Percentiles rank a stretch among this genome's conserved stretches.
These are phyloP conservation scores for Cordyceps tenuipes DNA, from an alignment of 2,329 filamentous ascomycete species.

Conservation along the genomic window DNA sequence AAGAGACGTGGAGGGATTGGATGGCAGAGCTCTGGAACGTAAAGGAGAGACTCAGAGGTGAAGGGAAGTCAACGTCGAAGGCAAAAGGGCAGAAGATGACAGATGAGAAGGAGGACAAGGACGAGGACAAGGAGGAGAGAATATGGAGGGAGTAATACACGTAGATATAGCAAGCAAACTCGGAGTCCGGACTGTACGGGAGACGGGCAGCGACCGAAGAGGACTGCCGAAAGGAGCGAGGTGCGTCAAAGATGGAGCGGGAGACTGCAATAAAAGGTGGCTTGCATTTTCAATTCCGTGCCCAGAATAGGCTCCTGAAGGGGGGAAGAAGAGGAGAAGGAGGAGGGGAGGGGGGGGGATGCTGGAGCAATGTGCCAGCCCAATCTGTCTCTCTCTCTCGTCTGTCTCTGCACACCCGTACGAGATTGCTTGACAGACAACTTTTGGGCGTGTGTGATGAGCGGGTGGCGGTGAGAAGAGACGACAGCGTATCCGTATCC, in stretches of 20 bases:
- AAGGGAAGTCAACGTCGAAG: neutral
- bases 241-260: neutral
- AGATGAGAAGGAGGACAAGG: neutral
- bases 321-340: neutral
- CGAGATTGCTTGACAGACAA: neutral
- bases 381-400: neutral
- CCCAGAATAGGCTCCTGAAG: neutral
- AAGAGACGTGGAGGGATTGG: too few species aligned
- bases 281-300: conserved; percentile 2
- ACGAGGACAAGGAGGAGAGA: neutral
- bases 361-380: neutral
- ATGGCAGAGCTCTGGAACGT: conserved; percentile 2
- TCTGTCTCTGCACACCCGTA: neutral
- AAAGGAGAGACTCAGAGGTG: conserved; percentile 7
- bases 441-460: too few species aligned
- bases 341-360: neutral
- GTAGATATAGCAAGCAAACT: neutral
- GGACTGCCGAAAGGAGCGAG: neutral
- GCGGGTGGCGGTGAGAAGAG: neutral
- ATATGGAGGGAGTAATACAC: neutral
- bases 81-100: neutral
- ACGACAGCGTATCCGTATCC: neutral
- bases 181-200: neutral
- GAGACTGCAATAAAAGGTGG: neutral
- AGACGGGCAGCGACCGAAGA: neutral